phyloP scores from a whole-genome alignment of 257 asterid species.

The Gardenia jasminoides region DNA sequence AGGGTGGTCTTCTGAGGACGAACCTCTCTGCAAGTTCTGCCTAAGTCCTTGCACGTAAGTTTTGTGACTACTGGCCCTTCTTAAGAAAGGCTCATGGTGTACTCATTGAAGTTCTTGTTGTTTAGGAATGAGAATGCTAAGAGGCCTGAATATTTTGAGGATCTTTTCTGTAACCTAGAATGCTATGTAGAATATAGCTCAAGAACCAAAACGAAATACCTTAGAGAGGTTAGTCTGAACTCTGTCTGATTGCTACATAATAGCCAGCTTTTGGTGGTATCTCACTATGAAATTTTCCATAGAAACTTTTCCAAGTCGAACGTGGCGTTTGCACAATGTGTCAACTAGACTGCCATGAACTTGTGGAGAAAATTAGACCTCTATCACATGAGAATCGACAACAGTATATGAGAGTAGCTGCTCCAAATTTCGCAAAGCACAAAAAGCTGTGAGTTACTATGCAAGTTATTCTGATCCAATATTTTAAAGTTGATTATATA shows the following conservation, averaged over 20 bases:
- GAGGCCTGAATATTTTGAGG: slow-evolving; percentile 83
- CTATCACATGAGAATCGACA: slow-evolving; percentile 64
- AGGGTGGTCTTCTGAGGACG: slow-evolving; percentile 80
- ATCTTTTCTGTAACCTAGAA: slow-evolving; percentile 76
- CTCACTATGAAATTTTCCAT: slow-evolving; percentile 28
- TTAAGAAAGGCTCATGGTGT: neutral
- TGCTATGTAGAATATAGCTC: slow-evolving; percentile 82
- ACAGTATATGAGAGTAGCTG: slow-evolving; percentile 55
- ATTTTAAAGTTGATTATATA: neutral
- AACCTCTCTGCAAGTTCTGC: slow-evolving; percentile 97
- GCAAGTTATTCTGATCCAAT: neutral
- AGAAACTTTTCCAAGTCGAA: slow-evolving; percentile 87
- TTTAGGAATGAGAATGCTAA: slow-evolving; percentile 70
- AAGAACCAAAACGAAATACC: slow-evolving; percentile 65
- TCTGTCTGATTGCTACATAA: slow-evolving; percentile 12
- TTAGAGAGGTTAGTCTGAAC: slow-evolving; percentile 67
- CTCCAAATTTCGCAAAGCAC: slow-evolving; percentile 63
- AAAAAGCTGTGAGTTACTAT: slow-evolving; percentile 56
- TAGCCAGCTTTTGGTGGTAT: slow-evolving; percentile 14
- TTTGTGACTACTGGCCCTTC: slow-evolving; percentile 7
- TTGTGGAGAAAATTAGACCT: slow-evolving; percentile 65
- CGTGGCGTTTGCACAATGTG: slow-evolving; percentile 81
- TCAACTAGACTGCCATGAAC: slow-evolving; percentile 73
- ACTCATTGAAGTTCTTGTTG: slow-evolving; percentile 17
- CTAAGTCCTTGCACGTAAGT: slow-evolving; percentile 87